phyloP scores from a whole-genome alignment of 805 yeast genomes.

The Candida multigemmis region DNA sequence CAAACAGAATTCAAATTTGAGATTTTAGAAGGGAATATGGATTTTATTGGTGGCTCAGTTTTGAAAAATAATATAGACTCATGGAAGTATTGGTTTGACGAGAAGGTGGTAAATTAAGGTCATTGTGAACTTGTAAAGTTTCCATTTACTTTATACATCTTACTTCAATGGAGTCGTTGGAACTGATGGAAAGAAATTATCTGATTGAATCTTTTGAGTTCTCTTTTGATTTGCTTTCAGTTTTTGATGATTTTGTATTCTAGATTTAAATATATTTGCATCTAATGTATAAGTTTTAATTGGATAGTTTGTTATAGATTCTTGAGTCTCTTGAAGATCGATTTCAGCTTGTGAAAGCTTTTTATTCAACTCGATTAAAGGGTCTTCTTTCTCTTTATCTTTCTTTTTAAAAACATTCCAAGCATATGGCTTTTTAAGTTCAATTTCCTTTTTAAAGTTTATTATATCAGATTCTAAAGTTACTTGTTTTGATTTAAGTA shows the following conservation, averaged over 20 bases:
- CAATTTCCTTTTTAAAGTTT: conserved; percentile 13
- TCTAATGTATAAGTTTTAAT: conserved; percentile 33
- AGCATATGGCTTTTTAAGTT: conserved; percentile 20
- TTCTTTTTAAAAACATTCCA: conserved; percentile 18
- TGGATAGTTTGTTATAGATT: conserved; percentile 14
- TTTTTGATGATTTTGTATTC: conserved; percentile 29
- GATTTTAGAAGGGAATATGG: conserved; percentile 64
- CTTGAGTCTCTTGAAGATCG: conserved; percentile 9
- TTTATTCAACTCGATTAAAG: conserved; percentile 8
- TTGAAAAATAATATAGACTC: conserved; percentile 40
- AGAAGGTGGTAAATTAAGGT: conserved; percentile 48
- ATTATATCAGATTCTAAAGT: conserved; percentile 10
- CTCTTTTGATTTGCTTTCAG: conserved; percentile 18
- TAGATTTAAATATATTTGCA: conserved; percentile 28
- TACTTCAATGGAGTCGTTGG: conserved; percentile 6
- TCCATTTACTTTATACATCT: neutral
- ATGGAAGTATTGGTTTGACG: conserved; percentile 79
- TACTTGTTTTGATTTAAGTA: conserved; percentile 11
- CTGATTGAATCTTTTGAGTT: conserved; percentile 20
- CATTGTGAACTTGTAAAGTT: neutral
- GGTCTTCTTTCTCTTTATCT: conserved; percentile 12
- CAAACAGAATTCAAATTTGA: conserved; percentile 50
- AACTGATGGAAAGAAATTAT: conserved; percentile 31
- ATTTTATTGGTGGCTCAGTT: conserved; percentile 66
- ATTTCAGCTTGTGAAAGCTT: conserved; percentile 10